Evolutionary conservation across 352 stramenopile genomes (phyloP), one percentile per base, ranked within the genome.

Genomic region (Pythium sp.): DNA sequence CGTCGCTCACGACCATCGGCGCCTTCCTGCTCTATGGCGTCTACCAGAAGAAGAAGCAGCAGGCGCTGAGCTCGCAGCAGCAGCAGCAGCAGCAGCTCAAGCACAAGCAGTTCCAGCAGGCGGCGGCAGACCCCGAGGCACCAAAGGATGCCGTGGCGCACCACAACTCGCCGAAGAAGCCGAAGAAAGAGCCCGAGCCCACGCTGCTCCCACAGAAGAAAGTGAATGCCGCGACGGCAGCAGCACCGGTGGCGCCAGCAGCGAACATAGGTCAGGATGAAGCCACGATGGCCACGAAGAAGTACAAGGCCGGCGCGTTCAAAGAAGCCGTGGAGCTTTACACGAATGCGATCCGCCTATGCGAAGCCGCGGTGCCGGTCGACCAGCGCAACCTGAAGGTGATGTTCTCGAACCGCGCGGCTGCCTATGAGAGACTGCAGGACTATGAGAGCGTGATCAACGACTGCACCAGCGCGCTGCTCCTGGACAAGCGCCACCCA

Each of bases 401-500:
- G 67, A 92, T 94, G 84, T 94, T 87, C 71, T 91, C 86, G 65
- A 94, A 94, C 76, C 82, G 86, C 36, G 86, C 84, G 0, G 84
- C 86, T 2, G 84, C 86, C 38, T 91, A 87, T 65, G 86, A 94
- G 59, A 81, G 84, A 58, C 74, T 94, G 20, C 73, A 85, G 62
- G 77, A 91, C 73, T 77, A 88, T 66, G 63, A 76, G 62, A 77
- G 76, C 58, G 86, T 93, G n/a, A 64, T 91, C 8, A 65, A 65
- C 9, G 86, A 93, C 67, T 93, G 86, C 65, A 73, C 80, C 2
- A 82, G 76, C 55, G 86, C 82, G 14, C 53, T 93, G 32, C 60
- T 65, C 46, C 62, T 93, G 30, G 86, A 93, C 74, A 91, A 89
- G 69, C 72, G 74, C 55, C 84, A 93, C 73, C 72, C 79, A 47